Conservation (phyloP, 2,329 filamentous ascomycete genomes). For the Remersonia thermophila region DNA sequence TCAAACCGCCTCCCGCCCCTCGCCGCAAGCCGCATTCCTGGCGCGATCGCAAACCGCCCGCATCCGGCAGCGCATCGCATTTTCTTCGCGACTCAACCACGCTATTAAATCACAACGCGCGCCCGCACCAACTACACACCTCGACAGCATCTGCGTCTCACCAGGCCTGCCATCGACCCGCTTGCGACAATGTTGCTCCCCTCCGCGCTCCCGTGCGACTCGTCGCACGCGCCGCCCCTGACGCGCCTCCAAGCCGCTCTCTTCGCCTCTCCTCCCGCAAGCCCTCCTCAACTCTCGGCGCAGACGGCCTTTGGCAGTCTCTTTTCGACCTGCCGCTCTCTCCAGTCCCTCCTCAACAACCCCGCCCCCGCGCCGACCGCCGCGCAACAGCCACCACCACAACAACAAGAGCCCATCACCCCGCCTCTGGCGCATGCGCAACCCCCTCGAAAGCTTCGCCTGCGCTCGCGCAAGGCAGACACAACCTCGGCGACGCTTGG, state of each 20-base stretch:
- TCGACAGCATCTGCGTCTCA: too few relatives aligned
- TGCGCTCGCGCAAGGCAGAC: constrained; percentile 34
- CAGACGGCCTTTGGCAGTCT: constrained; percentile 40
- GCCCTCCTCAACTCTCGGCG: constrained; percentile 36
- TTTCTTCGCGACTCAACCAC: constrained; percentile 6
- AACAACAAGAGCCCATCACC: constrained; percentile 23
- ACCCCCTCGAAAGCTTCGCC: constrained; percentile 40
- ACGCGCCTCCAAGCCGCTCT: constrained; percentile 35
- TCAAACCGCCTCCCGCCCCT: constrained; percentile 1
- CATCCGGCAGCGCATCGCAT: constrained; percentile 2
- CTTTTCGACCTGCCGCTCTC: constrained; percentile 46
- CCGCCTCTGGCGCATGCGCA: constrained; percentile 42
- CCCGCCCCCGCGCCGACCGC: constrained; percentile 29
- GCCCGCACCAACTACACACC: not conserved
- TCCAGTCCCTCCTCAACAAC: constrained; percentile 44
- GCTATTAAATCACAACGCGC: constrained; percentile 6
- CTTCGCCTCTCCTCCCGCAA: constrained; percentile 48
- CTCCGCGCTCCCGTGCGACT: constrained; percentile 46
- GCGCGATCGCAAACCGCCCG: constrained; percentile 10
- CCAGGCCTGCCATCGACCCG: too few relatives aligned
- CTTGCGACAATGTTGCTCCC: constrained; percentile 41
- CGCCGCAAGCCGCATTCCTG: constrained; percentile 9
- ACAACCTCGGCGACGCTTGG: constrained; percentile 14
- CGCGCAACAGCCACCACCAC: constrained; percentile 24
- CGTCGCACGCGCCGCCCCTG: constrained; percentile 32